Conservation (phyloP, 352 stramenopile genomes). For the Phytophthora ramorum region DNA sequence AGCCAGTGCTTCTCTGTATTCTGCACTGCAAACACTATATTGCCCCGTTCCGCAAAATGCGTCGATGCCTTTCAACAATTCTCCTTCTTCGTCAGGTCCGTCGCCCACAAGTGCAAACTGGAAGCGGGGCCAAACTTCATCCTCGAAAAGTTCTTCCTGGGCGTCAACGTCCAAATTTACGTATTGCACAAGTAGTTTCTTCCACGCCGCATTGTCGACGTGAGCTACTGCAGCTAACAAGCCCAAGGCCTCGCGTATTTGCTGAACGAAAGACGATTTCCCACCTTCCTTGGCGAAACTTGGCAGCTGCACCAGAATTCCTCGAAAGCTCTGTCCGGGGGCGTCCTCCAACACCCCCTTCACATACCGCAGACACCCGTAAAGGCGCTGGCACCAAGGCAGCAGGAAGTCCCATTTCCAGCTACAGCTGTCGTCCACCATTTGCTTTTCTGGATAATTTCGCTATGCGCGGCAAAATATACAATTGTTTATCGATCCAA, state of each 20-base stretch:
- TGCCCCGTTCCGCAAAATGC: slow-evolving; percentile 33
- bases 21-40: slow-evolving; percentile 15
- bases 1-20: slow-evolving; percentile 23
- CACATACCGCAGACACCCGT: slow-evolving; percentile 18
- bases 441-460: neutral
- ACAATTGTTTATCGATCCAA: neutral
- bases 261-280: slow-evolving; percentile 1
- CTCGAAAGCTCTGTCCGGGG: slow-evolving; percentile 20
- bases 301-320: slow-evolving; percentile 25
- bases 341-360: slow-evolving; percentile 14
- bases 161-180: slow-evolving; percentile 7
- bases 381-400: slow-evolving; percentile 25
- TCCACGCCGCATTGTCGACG: slow-evolving; percentile 33
- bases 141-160: slow-evolving; percentile 28
- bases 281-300: neutral
- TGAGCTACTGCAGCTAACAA: slow-evolving; percentile 33
- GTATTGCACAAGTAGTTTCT: slow-evolving; percentile 26
- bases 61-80: slow-evolving; percentile 17
- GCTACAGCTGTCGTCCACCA: slow-evolving; percentile 13
- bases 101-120: slow-evolving; percentile 15
- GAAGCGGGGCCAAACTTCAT: slow-evolving; percentile 22
- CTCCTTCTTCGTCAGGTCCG: slow-evolving; percentile 7
- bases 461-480: neutral
- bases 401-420: slow-evolving; percentile 31
- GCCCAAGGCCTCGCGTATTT: slow-evolving; percentile 21